phyloP scores from a whole-genome alignment of 1,139 yeast genomes.

The Blastobotrys apis region DNA sequence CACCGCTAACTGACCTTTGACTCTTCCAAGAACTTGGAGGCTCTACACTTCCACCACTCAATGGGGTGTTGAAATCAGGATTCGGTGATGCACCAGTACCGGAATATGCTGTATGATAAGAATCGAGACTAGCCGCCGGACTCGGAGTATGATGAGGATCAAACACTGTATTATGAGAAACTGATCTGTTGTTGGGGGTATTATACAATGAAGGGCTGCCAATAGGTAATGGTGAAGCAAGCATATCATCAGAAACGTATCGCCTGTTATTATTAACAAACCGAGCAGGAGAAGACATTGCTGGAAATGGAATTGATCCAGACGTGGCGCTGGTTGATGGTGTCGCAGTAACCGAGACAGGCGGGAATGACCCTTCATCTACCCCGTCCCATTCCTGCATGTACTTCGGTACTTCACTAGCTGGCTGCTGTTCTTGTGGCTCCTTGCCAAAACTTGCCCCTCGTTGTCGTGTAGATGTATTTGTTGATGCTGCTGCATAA shows the following conservation, averaged over 20 bases:
- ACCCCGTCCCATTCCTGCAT: no score
- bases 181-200: constrained; percentile 1
- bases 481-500: constrained; percentile 26
- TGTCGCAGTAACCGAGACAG: no score
- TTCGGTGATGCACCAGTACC: no score
- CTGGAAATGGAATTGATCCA: not conserved
- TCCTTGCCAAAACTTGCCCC: no score
- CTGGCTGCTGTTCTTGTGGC: no score
- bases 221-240: not conserved
- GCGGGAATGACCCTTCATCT: no score
- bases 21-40: constrained; percentile 7
- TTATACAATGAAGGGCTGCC: not conserved
- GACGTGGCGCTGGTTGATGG: not conserved
- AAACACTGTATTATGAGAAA: not conserved
- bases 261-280: no score
- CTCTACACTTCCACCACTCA: constrained; percentile 6
- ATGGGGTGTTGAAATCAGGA: not conserved
- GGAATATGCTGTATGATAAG: not conserved
- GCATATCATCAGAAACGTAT: not conserved
- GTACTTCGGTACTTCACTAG: no score
- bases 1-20: no score
- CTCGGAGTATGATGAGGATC: constrained; percentile 8
- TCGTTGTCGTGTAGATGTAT: no score
- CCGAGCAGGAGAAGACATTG: not conserved
- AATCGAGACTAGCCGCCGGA: constrained; percentile 10